Percentiles rank a stretch among this genome's conserved stretches.
Evolutionary conservation across 169 alveolate genomes (phyloP).

Genomic region (Cryptosporidium viatorum): DNA sequence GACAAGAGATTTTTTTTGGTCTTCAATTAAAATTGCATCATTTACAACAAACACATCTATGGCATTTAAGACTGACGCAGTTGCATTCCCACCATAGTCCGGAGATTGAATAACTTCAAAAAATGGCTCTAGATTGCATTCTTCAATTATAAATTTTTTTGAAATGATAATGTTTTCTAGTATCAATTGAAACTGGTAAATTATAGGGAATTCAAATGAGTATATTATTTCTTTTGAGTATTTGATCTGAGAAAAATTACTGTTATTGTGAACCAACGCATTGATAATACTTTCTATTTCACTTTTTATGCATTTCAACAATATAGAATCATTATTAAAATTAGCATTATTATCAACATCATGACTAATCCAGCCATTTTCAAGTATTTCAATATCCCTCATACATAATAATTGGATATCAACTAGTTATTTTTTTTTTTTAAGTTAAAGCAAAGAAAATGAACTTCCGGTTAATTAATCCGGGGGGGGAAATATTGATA

Average conservation of each 20-base stretch:
- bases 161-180: conserved; percentile 12
- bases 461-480: neutral
- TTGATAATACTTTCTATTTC: conserved; percentile 35
- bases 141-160: conserved; percentile 15
- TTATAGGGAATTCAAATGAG: conserved; percentile 15
- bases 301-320: conserved; percentile 29
- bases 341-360: neutral
- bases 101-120: conserved; percentile 68
- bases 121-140: conserved; percentile 54
- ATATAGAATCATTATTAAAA: neutral
- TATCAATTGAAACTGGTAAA: conserved; percentile 38
- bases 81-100: conserved; percentile 50
- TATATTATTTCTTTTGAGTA: conserved; percentile 27
- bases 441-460: neutral
- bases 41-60: conserved; percentile 13
- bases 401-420: conserved; percentile 44
- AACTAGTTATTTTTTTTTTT: neutral
- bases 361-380: conserved; percentile 16
- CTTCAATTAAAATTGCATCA: neutral
- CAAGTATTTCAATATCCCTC: conserved; percentile 30
- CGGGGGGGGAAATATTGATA: neutral
- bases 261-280: conserved; percentile 3
- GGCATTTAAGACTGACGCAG: conserved; percentile 62
- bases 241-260: conserved; percentile 1
- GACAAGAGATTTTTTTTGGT: neutral